phyloP scores from a whole-genome alignment of 2,329 filamentous ascomycete species.

The Talaromyces sp. region DNA sequence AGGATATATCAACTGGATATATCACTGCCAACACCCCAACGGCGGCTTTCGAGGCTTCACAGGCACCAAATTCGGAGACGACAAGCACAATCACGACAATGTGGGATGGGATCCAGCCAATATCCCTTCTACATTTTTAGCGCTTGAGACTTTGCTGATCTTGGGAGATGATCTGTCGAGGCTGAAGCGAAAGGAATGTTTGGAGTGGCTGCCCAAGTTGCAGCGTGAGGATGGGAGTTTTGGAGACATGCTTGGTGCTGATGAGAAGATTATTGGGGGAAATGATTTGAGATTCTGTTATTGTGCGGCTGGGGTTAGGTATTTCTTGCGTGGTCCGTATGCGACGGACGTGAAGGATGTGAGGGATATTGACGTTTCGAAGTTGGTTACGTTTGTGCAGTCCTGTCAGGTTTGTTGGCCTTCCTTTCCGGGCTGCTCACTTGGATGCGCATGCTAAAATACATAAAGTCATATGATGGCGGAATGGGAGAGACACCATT shows the following conservation, averaged over 20 bases:
- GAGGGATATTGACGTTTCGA: slow-evolving; percentile 69
- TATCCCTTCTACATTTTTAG: slow-evolving; percentile 84
- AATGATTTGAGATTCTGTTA: slow-evolving; percentile 85
- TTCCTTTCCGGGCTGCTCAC: not conserved
- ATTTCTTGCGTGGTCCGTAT: slow-evolving; percentile 67
- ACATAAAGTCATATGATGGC: slow-evolving; percentile 68
- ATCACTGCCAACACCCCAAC: slow-evolving; percentile 74
- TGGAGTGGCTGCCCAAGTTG: slow-evolving; percentile 68
- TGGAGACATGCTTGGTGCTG: slow-evolving; percentile 68
- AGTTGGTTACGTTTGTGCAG: slow-evolving; percentile 65
- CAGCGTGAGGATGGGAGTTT: slow-evolving; percentile 87
- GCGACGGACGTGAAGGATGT: slow-evolving; percentile 51
- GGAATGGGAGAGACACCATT: slow-evolving; percentile 73
- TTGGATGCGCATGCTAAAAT: slow-evolving; percentile 24
- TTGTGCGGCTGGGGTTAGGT: slow-evolving; percentile 73
- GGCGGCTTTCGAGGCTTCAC: slow-evolving; percentile 89
- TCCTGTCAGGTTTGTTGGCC: slow-evolving; percentile 50
- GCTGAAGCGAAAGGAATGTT: slow-evolving; percentile 61
- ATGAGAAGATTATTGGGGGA: slow-evolving; percentile 64
- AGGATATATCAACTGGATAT: slow-evolving; percentile 68
- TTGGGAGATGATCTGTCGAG: slow-evolving; percentile 59
- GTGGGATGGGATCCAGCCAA: slow-evolving; percentile 69
- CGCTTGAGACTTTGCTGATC: slow-evolving; percentile 66
- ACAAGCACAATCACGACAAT: slow-evolving; percentile 48
- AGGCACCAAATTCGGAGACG: slow-evolving; percentile 53